A percentile compares a stretch with the other conserved stretches of the same genome.
These are phyloP conservation scores for Falciphora oryzae DNA, from an alignment of 2,329 filamentous ascomycete species.

Conservation along the genomic window DNA sequence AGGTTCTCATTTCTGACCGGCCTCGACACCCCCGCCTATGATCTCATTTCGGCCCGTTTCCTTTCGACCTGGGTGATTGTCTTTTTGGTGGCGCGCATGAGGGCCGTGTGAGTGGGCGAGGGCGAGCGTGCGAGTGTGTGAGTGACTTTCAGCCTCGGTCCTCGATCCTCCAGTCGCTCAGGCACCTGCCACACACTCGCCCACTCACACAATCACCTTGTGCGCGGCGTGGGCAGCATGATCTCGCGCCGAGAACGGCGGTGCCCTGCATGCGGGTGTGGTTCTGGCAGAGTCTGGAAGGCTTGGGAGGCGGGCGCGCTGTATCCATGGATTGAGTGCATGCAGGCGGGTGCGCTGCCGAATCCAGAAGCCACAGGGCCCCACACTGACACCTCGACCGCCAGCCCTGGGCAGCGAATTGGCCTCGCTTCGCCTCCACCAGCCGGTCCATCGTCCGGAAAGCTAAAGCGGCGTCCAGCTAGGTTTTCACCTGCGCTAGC, in stretches of 20 bases:
- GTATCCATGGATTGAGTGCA: neutral
- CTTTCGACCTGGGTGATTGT: neutral
- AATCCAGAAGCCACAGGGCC: slow-evolving; percentile 1
- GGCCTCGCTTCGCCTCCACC: neutral
- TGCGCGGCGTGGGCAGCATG: no score
- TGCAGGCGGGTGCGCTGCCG: neutral
- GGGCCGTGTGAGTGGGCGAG: neutral
- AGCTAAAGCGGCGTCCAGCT: neutral
- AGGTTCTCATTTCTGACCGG: neutral
- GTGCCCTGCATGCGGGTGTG: neutral
- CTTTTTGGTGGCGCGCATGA: neutral
- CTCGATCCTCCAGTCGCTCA: neutral
- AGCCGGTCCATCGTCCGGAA: neutral
- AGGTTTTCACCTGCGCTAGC: slow-evolving; percentile 1
- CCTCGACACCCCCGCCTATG: neutral
- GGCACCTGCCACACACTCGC: neutral
- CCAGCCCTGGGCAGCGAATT: neutral
- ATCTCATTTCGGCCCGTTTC: neutral
- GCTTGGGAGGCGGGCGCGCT: neutral
- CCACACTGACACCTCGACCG: neutral
- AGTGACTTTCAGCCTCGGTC: neutral
- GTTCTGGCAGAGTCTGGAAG: slow-evolving; percentile 27
- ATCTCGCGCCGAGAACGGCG: neutral
- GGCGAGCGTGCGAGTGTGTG: neutral
- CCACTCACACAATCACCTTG: neutral